These are phyloP conservation scores for Talaromyces atroroseus DNA, from an alignment of 2,329 filamentous ascomycete species.

Conservation along the genomic window DNA sequence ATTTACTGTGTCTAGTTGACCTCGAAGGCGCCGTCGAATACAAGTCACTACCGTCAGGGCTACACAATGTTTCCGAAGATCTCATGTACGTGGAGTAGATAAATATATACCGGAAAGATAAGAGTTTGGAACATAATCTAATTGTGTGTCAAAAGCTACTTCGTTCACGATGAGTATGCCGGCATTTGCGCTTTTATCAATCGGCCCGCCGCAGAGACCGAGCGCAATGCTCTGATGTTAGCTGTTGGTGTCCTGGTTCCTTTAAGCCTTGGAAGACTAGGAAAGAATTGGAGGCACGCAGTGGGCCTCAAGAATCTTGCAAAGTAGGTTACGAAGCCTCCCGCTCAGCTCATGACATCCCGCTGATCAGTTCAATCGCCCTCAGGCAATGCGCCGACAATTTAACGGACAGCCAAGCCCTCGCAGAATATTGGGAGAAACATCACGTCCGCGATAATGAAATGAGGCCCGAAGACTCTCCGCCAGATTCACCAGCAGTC, in stretches of 20 bases:
- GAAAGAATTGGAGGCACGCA: slow-evolving; percentile 84
- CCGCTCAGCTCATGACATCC: slow-evolving; percentile 12
- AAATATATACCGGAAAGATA: neutral
- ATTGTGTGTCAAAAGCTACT: slow-evolving; percentile 64
- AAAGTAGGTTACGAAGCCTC: slow-evolving; percentile 43
- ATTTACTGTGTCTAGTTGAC: slow-evolving; percentile 36
- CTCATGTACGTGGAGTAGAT: slow-evolving; percentile 48
- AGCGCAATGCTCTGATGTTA: slow-evolving; percentile 86
- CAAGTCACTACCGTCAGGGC: slow-evolving; percentile 88
- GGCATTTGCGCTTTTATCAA: slow-evolving; percentile 92
- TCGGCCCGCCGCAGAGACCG: slow-evolving; percentile 67
- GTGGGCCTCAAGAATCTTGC: slow-evolving; percentile 69
- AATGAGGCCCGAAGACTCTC: slow-evolving; percentile 38
- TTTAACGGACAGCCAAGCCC: slow-evolving; percentile 53
- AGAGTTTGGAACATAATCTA: neutral
- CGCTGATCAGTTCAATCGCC: slow-evolving; percentile 1
- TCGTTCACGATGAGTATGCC: slow-evolving; percentile 76
- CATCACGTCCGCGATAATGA: slow-evolving; percentile 35
- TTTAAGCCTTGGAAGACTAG: slow-evolving; percentile 75
- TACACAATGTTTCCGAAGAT: slow-evolving; percentile 84
- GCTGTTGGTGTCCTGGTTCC: slow-evolving; percentile 86
- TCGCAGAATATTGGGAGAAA: slow-evolving; percentile 76
- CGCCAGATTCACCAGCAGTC: slow-evolving; percentile 48
- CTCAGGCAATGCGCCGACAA: slow-evolving; percentile 56
- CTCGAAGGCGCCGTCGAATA: slow-evolving; percentile 89